Evolutionary conservation across 257 asterid genomes (phyloP), one percentile per base, ranked within the genome.

Genomic region (Avicennia marina): DNA sequence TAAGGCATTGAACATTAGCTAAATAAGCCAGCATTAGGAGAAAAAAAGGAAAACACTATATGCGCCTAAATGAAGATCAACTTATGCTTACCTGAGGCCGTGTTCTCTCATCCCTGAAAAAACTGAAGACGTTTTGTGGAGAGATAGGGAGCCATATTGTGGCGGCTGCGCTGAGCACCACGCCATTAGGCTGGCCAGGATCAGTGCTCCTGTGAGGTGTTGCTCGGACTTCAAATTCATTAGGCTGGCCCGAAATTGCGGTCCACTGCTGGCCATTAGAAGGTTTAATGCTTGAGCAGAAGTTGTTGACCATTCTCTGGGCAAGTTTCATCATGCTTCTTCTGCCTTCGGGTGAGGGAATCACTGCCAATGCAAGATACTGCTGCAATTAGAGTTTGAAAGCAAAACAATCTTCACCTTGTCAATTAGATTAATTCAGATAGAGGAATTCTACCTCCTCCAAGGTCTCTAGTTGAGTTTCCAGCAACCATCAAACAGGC

Each of bases 301-400:
- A 93, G 59, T 73, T 75, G 75, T 60, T 83, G 44, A 91, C 90
- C 96, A 93, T 86, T 76, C 99, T 86, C 55, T 86, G 86, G 1
- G 96, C 86, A 10, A 93, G 91, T 60, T 81, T 93, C 94, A 82
- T 86, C 95, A 93, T 84, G 79, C 97, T 93, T 53, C 90, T 66
- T 62, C 79, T 89, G 36, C 97, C 99, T 53, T 93, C 96, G 0
- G 89, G 71, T 0, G 95, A 82, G 13, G 96, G 89, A 45, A 86
- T 82, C 40, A 72, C 97, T 88, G 65, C n/a, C n/a, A n/a, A n/a
- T n/a, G n/a, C n/a, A n/a, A n/a, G n/a, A n/a, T n/a, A n/a, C n/a
- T n/a, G n/a, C n/a, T n/a, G n/a, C n/a, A n/a, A n/a, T n/a, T n/a
- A n/a, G n/a, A n/a, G n/a, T n/a, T n/a, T n/a, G n/a, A n/a, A n/a